Percentiles rank a stretch among this genome's conserved stretches.
phyloP scores from a whole-genome alignment of 139 green algal species.

The Volvox africanus region DNA sequence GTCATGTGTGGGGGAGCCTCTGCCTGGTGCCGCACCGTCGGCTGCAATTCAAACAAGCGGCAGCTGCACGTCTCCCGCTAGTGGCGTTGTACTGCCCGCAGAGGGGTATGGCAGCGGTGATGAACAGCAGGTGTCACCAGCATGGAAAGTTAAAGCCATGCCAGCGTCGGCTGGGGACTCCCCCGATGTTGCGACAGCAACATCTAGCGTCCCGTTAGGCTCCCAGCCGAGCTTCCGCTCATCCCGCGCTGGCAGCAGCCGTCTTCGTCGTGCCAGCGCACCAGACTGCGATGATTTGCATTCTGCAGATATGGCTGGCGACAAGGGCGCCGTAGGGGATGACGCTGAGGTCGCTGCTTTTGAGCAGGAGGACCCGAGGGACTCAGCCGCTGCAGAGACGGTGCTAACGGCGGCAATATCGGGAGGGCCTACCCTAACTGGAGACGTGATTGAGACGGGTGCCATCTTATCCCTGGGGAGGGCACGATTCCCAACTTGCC shows the following conservation, averaged over 20 bases:
- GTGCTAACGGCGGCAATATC: background rate
- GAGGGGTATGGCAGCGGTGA: background rate
- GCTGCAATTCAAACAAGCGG: background rate
- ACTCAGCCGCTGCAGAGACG: background rate
- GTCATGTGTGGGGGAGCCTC: no score
- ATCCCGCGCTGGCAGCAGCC: background rate
- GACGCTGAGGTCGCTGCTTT: background rate
- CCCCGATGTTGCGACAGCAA: background rate
- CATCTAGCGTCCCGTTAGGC: background rate
- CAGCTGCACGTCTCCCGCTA: background rate
- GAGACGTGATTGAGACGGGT: background rate
- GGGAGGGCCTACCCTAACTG: background rate
- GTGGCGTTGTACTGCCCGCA: background rate
- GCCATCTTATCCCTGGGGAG: background rate
- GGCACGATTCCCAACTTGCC: background rate
- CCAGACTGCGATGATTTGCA: background rate
- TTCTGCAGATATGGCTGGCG: background rate
- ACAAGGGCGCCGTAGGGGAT: background rate
- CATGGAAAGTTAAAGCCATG: conserved; percentile 6
- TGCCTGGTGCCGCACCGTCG: no score
- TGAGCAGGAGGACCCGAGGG: background rate
- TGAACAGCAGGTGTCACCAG: background rate
- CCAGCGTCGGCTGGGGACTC: background rate
- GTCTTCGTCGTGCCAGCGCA: conserved; percentile 4
- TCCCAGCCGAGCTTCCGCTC: conserved; percentile 25